These are phyloP conservation scores for Cocos nucifera DNA, from an alignment of 176 grass and related monocot genomes.

Conservation along the genomic window DNA sequence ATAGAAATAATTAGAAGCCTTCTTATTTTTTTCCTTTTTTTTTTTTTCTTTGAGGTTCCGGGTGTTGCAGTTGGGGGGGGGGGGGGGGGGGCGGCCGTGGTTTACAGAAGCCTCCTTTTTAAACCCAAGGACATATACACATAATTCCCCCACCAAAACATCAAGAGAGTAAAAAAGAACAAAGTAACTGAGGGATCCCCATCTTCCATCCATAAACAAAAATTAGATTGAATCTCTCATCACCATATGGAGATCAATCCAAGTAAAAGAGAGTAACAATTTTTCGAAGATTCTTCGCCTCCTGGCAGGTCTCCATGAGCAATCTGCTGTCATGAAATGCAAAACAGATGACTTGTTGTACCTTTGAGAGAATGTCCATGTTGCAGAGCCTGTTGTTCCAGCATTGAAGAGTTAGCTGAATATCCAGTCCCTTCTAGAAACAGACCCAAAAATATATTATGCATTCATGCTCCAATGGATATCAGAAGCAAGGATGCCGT, in stretches of 20 bases:
- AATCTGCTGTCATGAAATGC: constrained; percentile 94
- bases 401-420: constrained; percentile 2
- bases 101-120: no score
- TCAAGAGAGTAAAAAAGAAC: constrained; percentile 13
- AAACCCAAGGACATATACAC: no score
- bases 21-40: no score
- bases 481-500: no score
- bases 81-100: no score
- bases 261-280: constrained; percentile 98
- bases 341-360: constrained; percentile 96
- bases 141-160: no score
- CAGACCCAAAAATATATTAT: no score
- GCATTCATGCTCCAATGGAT: no score
- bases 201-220: constrained; percentile 31
- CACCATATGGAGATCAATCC: constrained; percentile 38
- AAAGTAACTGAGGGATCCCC: constrained; percentile 22
- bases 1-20: no score
- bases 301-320: constrained; percentile 95
- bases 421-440: neutral
- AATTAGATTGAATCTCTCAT: neutral
- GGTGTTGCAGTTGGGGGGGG: no score
- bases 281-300: constrained; percentile 93
- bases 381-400: constrained; percentile 84
- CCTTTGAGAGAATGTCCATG: constrained; percentile 96
- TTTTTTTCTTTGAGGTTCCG: no score